phyloP scores from a whole-genome alignment of 495 filamentous ascomycete genomes.

The Letharia lupina region DNA sequence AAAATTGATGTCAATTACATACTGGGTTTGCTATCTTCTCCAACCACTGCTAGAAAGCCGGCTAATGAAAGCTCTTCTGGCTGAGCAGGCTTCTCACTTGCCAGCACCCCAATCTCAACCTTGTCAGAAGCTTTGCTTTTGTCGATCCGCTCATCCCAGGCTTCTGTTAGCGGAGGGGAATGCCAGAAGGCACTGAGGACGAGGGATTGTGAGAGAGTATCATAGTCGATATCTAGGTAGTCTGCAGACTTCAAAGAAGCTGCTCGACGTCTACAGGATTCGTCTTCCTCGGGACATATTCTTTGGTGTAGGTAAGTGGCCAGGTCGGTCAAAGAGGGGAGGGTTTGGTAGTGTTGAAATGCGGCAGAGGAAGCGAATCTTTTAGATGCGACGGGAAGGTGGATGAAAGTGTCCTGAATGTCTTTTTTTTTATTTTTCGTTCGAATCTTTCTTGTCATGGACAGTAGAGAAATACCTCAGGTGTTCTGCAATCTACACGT shows the following conservation, averaged over 20 bases:
- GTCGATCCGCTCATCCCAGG: conserved; percentile 44
- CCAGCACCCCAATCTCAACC: conserved; percentile 79
- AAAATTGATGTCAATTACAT: conserved; percentile 27
- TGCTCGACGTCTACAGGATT: conserved; percentile 34
- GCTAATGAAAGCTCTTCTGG: conserved; percentile 66
- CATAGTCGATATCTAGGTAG: conserved; percentile 71
- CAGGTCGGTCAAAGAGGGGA: conserved; percentile 49
- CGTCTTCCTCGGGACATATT: conserved; percentile 43
- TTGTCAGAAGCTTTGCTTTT: conserved; percentile 32
- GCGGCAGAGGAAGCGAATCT: conserved; percentile 57
- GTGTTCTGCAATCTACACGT: conserved; percentile 43
- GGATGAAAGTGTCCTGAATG: conserved; percentile 58
- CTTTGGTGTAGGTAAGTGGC: conserved; percentile 48
- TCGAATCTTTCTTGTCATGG: neutral
- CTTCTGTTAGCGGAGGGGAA: conserved; percentile 19
- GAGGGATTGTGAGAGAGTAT: conserved; percentile 59
- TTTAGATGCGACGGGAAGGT: conserved; percentile 49
- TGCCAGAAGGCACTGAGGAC: conserved; percentile 39
- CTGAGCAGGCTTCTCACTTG: conserved; percentile 53
- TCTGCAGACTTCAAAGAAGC: conserved; percentile 42
- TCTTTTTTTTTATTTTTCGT: neutral
- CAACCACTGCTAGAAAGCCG: conserved; percentile 71
- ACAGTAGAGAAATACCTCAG: conserved; percentile 34
- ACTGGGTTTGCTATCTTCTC: conserved; percentile 62
- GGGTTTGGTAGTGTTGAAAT: conserved; percentile 58